A percentile compares a stretch with the other conserved stretches of the same genome.
Evolutionary conservation across 129 eudicot genomes (phyloP).

Genomic region (Flaveria brownii): DNA sequence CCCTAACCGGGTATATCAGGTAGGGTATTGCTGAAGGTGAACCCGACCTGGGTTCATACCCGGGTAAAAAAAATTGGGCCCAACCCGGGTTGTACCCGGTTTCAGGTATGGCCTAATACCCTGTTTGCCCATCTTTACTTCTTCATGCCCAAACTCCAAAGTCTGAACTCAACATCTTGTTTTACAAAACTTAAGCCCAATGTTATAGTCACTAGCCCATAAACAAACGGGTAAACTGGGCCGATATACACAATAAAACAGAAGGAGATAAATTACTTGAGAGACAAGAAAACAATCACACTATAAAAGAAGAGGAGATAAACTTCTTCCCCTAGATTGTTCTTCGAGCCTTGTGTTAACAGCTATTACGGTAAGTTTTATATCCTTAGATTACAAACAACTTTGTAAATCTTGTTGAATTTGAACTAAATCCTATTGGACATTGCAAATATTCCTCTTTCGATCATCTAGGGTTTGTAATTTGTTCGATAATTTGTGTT

Average conservation of each 20-base stretch:
- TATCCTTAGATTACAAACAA: background rate
- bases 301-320: background rate
- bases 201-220: background rate
- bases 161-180: too few species aligned
- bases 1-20: too few species aligned
- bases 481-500: background rate
- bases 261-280: background rate
- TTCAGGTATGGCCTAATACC: too few species aligned
- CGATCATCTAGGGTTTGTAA: conserved; percentile 4
- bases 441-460: background rate
- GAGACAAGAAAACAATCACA: background rate
- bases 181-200: background rate
- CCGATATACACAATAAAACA: background rate
- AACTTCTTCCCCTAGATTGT: background rate
- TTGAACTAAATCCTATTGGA: background rate
- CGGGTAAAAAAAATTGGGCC: too few species aligned
- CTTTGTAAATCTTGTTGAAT: background rate
- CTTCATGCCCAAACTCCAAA: too few species aligned
- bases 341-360: background rate
- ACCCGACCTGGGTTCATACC: too few species aligned
- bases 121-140: too few species aligned
- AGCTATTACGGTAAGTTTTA: conserved; percentile 2
- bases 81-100: too few species aligned
- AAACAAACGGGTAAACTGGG: background rate
- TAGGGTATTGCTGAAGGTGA: too few species aligned